These are phyloP conservation scores for Petrea volubilis DNA, from an alignment of 257 asterid species.

Conservation along the genomic window DNA sequence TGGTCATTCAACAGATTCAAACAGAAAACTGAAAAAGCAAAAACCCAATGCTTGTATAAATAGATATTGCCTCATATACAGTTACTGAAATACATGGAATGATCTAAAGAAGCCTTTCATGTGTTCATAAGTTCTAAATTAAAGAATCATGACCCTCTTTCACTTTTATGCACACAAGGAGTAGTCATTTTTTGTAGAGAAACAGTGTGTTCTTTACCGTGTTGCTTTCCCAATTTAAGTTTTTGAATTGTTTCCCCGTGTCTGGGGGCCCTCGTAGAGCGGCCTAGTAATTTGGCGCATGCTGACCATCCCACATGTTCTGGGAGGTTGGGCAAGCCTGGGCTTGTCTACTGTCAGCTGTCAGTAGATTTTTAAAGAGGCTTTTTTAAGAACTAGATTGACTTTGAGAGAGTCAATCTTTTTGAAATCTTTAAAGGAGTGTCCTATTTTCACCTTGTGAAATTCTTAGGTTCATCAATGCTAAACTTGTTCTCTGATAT, in stretches of 20 bases:
- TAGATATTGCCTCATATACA: neutral
- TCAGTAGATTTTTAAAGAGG: neutral
- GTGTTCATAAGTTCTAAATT: neutral
- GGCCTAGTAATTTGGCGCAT: constrained; percentile 2
- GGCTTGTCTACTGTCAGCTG: neutral
- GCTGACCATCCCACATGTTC: constrained; percentile 14
- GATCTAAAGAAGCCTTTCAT: neutral
- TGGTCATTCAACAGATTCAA: no score
- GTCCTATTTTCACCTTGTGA: constrained; percentile 2
- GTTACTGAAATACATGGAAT: neutral
- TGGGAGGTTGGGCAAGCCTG: constrained; percentile 2
- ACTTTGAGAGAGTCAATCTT: neutral
- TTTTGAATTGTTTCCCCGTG: neutral
- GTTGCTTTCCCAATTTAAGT: neutral
- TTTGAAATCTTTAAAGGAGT: neutral
- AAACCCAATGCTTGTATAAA: neutral
- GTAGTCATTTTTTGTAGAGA: neutral
- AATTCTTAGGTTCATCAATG: neutral
- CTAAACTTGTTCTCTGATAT: neutral
- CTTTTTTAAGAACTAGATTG: neutral
- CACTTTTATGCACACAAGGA: neutral
- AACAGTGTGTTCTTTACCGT: neutral
- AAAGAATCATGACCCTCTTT: neutral
- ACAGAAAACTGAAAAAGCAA: neutral
- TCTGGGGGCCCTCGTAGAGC: neutral